Base-by-base conservation (phyloP, 208 protist genomes). In the Wallacemonas collosoma region DNA sequence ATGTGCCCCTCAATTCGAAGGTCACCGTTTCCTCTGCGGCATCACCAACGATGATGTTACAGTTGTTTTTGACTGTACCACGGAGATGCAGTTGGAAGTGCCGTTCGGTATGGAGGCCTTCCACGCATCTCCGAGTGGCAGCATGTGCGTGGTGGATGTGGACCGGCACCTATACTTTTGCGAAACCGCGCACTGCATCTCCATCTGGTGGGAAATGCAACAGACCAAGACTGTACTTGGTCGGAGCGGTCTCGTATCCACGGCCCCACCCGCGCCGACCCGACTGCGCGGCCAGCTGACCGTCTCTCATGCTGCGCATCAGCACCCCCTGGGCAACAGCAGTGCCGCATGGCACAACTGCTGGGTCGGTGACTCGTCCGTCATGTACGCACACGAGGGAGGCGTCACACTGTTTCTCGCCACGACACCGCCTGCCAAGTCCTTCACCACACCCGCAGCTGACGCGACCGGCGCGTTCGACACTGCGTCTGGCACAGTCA, bases 1-100 rank as follows among this genome's bases (percentile, higher is more conserved):
- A 9, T 90, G 85, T 14, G 68, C 78, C 8, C 71, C 86, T 2
- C 62, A 61, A 1, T 90, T 93, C 68, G 68, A 81, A 40, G 85
- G 88, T 4, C 71, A 80, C 48, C 85, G 81, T 9, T 91, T 86
- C 69, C 79, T 93, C 39, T 41, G 77, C 11, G 87, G 85, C 74
- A 86, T 68, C 41, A 85, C 72, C 9, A 65, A 72, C 39, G 81
- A 88, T 56, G 85, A 78, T 36, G 73, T 75, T 7, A 51, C 86
- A n/a, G 51, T 84, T 44, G 77, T 88, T 11, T 90, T 89, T 71
- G 85, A 90, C 69, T 88, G 76, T 65, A 54, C 72, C 2, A 51
- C 80, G 35, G 83, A 87, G 60, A 53, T 75, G 14, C 76, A 77
- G 63, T 58, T 93, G 15, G 75, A 86, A 63, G 44, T 89, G 68